Evolutionary conservation across 148 eudicot species (phyloP).

Genomic region (Dysphania ambrosioides): DNA sequence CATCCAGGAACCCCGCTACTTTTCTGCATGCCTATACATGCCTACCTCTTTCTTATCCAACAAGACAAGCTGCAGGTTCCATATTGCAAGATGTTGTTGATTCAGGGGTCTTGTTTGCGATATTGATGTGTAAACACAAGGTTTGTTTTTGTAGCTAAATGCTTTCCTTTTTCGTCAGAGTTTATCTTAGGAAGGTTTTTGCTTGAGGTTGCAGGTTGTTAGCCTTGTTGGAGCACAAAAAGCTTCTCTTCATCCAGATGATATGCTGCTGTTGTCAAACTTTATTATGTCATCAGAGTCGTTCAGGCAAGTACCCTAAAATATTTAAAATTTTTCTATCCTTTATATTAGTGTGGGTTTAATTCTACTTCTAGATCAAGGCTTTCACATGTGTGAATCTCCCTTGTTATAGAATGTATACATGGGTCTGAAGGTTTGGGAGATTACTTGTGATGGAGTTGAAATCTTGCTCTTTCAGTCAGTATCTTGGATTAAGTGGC

Average conservation of each 20-base stretch:
- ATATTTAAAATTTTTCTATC: not conserved
- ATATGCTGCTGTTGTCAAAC: constrained; percentile 87
- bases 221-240: constrained; percentile 95
- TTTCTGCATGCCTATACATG: constrained; percentile 98
- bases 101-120: constrained; percentile 93
- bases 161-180: not conserved
- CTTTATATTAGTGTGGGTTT: not conserved
- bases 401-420: not conserved
- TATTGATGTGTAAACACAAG: constrained; percentile 93
- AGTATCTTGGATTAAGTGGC: not conserved
- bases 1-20: constrained; percentile 89
- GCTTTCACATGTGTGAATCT: not conserved
- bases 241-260: constrained; percentile 96
- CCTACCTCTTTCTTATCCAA: constrained; percentile 90
- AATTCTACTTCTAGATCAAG: not conserved
- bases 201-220: constrained; percentile 63
- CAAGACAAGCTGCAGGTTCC: constrained; percentile 92
- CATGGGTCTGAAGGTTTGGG: not conserved
- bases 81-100: constrained; percentile 93
- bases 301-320: constrained; percentile 55
- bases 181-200: constrained; percentile 12
- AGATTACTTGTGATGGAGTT: not conserved
- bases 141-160: constrained; percentile 30
- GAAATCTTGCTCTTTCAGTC: not conserved
- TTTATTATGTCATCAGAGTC: constrained; percentile 94